Percentiles rank a stretch among this genome's conserved stretches.
Conservation (phyloP, 2,329 filamentous ascomycete genomes). For the Claviceps capensis region DNA sequence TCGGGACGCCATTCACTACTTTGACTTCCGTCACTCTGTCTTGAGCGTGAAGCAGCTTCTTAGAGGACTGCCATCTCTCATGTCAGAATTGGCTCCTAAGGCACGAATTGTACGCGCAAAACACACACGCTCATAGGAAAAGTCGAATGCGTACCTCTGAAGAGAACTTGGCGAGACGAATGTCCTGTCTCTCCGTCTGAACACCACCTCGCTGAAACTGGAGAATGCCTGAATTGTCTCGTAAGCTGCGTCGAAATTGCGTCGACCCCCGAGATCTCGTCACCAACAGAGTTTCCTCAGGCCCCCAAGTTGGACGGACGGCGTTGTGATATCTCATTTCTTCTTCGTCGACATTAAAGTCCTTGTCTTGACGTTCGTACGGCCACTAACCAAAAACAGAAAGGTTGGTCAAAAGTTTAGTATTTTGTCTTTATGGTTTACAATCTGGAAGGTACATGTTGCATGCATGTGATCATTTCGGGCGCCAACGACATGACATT, state of each 20-base stretch:
- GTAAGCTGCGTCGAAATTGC: slow-evolving; percentile 18
- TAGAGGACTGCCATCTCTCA: slow-evolving; percentile 30
- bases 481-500: slow-evolving; percentile 9
- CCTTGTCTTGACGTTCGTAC: slow-evolving; percentile 67
- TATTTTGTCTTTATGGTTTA: slow-evolving; percentile 29
- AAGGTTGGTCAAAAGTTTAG: neutral
- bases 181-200: slow-evolving; percentile 48
- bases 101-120: neutral
- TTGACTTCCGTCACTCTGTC: slow-evolving; percentile 40
- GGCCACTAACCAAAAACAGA: slow-evolving; percentile 54
- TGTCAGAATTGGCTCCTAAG: neutral
- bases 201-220: slow-evolving; percentile 31
- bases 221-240: slow-evolving; percentile 17
- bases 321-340: slow-evolving; percentile 59
- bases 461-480: neutral
- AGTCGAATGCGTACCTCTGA: slow-evolving; percentile 29
- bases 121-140: neutral
- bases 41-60: slow-evolving; percentile 41
- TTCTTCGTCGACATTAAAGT: slow-evolving; percentile 45
- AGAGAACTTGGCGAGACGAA: slow-evolving; percentile 51
- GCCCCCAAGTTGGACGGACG: slow-evolving; percentile 68
- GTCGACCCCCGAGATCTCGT: slow-evolving; percentile 24
- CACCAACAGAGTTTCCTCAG: slow-evolving; percentile 59
- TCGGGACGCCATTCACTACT: slow-evolving; percentile 44
- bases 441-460: neutral